A percentile compares a stretch with the other conserved stretches of the same genome.
These are phyloP conservation scores for Oryza australiensis DNA, from an alignment of 176 grass and related monocot species.

Conservation along the genomic window DNA sequence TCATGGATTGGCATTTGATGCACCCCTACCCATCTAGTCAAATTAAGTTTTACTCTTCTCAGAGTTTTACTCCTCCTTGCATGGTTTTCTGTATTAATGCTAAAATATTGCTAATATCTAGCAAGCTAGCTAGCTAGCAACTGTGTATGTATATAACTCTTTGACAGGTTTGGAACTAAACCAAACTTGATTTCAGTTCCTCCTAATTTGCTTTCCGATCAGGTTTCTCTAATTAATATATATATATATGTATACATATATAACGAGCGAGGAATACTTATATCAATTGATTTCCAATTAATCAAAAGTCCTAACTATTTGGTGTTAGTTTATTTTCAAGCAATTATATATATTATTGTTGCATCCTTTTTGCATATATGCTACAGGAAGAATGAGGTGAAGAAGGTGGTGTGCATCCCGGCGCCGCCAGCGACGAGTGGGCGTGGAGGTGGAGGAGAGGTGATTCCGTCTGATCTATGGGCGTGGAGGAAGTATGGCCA, in stretches of 20 bases:
- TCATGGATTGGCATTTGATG: constrained; percentile 36
- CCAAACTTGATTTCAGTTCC: too few relatives aligned
- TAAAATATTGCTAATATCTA: too few relatives aligned
- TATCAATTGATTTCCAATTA: not conserved
- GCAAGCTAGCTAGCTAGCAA: not conserved
- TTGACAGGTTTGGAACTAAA: not conserved
- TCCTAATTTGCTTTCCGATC: not conserved
- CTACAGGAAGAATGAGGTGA: constrained; percentile 62
- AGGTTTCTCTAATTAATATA: not conserved
- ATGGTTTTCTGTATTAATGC: not conserved
- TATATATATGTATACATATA: too few relatives aligned
- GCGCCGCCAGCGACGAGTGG: constrained; percentile 39
- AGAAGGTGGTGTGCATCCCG: constrained; percentile 74
- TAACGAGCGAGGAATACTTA: not conserved
- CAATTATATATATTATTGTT: not conserved
- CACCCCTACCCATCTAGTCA: not conserved
- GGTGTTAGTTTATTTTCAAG: not conserved
- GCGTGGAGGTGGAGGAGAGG: constrained; percentile 57
- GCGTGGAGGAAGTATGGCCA: constrained; percentile 84
- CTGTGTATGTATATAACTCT: not conserved
- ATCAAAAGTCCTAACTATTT: not conserved
- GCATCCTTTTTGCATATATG: not conserved
- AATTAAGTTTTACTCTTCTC: too few relatives aligned
- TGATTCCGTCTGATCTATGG: constrained; percentile 72
- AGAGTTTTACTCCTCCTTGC: not conserved